Conservation (phyloP, 179 eudicot species). For the Beta lomatogona region DNA sequence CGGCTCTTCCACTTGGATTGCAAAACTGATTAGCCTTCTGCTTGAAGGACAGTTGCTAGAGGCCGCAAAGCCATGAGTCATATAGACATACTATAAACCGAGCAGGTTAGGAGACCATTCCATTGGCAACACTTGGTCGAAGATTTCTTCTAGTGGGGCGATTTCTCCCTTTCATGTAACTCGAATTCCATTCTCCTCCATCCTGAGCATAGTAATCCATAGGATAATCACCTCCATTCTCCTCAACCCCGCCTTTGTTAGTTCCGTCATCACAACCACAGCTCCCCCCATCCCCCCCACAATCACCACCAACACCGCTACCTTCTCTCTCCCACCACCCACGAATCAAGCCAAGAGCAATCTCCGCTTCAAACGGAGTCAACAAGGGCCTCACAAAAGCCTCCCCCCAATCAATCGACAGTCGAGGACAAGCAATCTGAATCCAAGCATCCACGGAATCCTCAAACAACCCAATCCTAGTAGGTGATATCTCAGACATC, state of each 20-base stretch:
- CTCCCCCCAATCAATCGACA: slow-evolving; percentile 98
- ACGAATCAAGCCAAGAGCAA: slow-evolving; percentile 82
- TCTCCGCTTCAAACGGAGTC: slow-evolving; percentile 88
- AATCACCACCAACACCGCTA: slow-evolving; percentile 25
- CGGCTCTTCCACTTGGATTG: slow-evolving; percentile 21
- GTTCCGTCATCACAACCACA: slow-evolving; percentile 47
- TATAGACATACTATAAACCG: neutral
- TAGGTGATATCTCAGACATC: slow-evolving; percentile 88
- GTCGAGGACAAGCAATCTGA: slow-evolving; percentile 88
- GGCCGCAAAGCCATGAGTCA: neutral
- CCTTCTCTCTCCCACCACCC: slow-evolving; percentile 92
- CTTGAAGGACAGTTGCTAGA: neutral
- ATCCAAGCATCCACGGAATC: slow-evolving; percentile 95
- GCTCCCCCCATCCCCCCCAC: slow-evolving; percentile 39
- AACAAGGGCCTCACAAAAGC: slow-evolving; percentile 81
- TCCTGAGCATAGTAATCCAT: slow-evolving; percentile 97
- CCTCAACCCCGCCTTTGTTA: slow-evolving; percentile 32
- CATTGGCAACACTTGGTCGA: slow-evolving; percentile 37
- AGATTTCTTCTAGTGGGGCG: slow-evolving; percentile 47
- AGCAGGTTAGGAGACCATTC: slow-evolving; percentile 28
- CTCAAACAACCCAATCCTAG: slow-evolving; percentile 71
- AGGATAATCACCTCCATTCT: slow-evolving; percentile 60
- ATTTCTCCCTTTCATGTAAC: slow-evolving; percentile 60
- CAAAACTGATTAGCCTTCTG: slow-evolving; percentile 22
- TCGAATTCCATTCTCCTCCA: slow-evolving; percentile 93